phyloP scores from a whole-genome alignment of 495 filamentous ascomycete genomes.

The Amniculicola lignicola region DNA sequence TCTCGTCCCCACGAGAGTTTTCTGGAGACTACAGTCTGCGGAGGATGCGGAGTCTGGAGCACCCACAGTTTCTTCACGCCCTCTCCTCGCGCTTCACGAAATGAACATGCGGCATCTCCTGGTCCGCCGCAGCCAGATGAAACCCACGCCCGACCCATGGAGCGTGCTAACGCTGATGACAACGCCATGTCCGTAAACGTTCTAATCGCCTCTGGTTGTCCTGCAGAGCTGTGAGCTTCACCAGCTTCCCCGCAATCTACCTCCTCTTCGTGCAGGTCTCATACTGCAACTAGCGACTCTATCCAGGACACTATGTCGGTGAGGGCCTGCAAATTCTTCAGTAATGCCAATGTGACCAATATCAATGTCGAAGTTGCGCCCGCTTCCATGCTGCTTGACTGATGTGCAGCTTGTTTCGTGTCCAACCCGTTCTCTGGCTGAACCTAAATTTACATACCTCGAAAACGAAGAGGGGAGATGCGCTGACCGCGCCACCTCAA shows the following conservation, averaged over 20 bases:
- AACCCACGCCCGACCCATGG: neutral
- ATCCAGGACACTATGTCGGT: too few species aligned
- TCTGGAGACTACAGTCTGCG: too few species aligned
- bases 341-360: too few species aligned
- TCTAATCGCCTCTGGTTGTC: neutral
- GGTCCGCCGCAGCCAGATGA: neutral
- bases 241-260: slow-evolving; percentile 19
- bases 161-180: slow-evolving; percentile 2
- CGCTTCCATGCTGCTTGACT: too few species aligned
- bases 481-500: neutral
- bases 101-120: neutral
- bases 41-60: too few species aligned
- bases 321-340: too few species aligned
- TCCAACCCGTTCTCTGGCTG: slow-evolving; percentile 15
- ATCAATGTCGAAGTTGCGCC: too few species aligned
- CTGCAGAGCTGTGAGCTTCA: too few species aligned
- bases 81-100: neutral
- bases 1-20: too few species aligned
- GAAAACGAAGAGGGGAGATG: slow-evolving; percentile 3
- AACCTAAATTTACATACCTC: slow-evolving; percentile 25
- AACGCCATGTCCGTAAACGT: slow-evolving; percentile 9
- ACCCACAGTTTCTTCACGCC: neutral
- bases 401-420: slow-evolving; percentile 18
- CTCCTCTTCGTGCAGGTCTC: too few species aligned
- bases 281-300: too few species aligned